phyloP scores from a whole-genome alignment of 208 protist genomes.

The Crithidia mellificae region DNA sequence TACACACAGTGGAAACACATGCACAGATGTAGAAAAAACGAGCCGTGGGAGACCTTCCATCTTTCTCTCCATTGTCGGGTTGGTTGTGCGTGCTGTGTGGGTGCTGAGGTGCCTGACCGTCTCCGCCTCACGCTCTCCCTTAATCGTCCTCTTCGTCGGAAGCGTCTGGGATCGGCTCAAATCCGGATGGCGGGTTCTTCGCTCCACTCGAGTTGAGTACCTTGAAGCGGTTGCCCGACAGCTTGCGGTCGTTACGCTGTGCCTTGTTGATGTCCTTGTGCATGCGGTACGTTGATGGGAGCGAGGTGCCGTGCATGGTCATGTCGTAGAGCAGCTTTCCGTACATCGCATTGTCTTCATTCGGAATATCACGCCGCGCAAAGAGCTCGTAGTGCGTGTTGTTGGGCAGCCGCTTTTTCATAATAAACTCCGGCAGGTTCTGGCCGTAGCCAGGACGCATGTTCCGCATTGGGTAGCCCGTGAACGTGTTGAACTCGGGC shows the following conservation, averaged over 20 bases:
- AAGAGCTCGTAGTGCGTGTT: slow-evolving; percentile 92
- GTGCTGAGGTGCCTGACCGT: too few species aligned
- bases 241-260: slow-evolving; percentile 89
- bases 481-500: slow-evolving; percentile 90
- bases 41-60: too few species aligned
- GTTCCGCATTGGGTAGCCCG: slow-evolving; percentile 82
- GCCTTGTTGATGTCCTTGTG: slow-evolving; percentile 93
- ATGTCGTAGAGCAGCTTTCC: slow-evolving; percentile 88
- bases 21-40: too few species aligned
- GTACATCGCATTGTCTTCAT: slow-evolving; percentile 91
- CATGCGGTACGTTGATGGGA: slow-evolving; percentile 88
- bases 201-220: slow-evolving; percentile 70
- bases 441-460: slow-evolving; percentile 88
- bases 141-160: slow-evolving; percentile 76
- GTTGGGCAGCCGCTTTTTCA: slow-evolving; percentile 90
- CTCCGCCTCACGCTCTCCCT: too few species aligned
- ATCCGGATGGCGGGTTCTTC: slow-evolving; percentile 82
- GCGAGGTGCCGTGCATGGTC: slow-evolving; percentile 84
- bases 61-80: too few species aligned
- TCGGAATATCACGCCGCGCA: slow-evolving; percentile 84
- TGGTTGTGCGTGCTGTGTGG: too few species aligned
- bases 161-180: slow-evolving; percentile 82
- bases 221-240: slow-evolving; percentile 88
- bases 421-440: slow-evolving; percentile 83
- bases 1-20: too few species aligned